Base-by-base conservation (phyloP, 1,139 yeast genomes). In the Williopsis jadinii region DNA sequence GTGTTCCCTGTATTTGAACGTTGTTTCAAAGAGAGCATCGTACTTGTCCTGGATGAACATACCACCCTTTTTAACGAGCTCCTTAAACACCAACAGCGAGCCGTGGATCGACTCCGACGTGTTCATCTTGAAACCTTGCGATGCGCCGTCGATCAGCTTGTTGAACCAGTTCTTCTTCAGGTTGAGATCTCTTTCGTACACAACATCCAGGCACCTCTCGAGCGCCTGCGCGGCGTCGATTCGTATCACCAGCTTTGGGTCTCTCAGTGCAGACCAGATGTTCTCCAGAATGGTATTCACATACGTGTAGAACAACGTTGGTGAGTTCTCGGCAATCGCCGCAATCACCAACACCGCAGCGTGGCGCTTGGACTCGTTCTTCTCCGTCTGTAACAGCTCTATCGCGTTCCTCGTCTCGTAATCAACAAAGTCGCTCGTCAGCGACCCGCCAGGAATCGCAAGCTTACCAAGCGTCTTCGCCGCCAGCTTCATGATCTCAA, bases 381-480 rank as follows among this genome's bases (percentile, higher is more conserved):
- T 81, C 51, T 83, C 90, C 38, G 77, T 80, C 43, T 84, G 90
- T 30, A 92, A 71, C 95, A 97, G 84, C 60, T 92, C 97, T 41
- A 90, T 71, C 36, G 96, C 88, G 42, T 88, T 72, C 56, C 84
- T 85, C 11, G 94, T 94, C 59, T 92, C 97, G 53, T 80, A 84
- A 49, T 90, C 97, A 28, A 92, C 97, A 61, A 92, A 83, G 43
- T 88, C 97, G 1, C 95, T 88, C 0, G 95, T 86, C 42, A 88
- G 66, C 2, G 94, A 78, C 1, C 95, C 94, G 26, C 95, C 95
- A 0, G 95, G 90, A 2, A 83, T 77, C 0, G 97, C 95, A 49
- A 92, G 67, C 52, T 83, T 84, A 8, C 97, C 97, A 52, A 92
- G 68, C 0, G 96, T 85, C 41, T 73, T 74, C 1, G 95, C 87